Evolutionary conservation across 495 filamentous ascomycete genomes (phyloP), one percentile per base, ranked within the genome.

Genomic region (Annulohypoxylon maeteangense): DNA sequence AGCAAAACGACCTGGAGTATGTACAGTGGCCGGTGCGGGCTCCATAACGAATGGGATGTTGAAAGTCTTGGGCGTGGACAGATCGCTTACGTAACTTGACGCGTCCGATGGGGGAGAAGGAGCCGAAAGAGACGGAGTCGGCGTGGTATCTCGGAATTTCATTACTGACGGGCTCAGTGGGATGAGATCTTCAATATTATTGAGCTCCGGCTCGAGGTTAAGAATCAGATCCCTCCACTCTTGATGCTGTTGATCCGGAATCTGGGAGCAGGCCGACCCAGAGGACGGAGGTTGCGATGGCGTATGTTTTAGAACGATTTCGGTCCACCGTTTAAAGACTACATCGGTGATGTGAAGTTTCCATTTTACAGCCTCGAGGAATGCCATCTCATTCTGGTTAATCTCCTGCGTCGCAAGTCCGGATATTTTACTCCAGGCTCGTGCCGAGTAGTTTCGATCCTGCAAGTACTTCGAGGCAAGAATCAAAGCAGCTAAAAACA

Each of bases 341-440:
- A 88, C 85, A 67, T 97, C 93, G 0, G 93, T 89, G 71, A 99
- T 93, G 78, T 99, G 95, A 44, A 99, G 87, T 74, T 92, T 91
- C 95, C 95, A 99, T 71, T 93, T 89, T 60, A 99, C 92, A 11
- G 94, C 93, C 54, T 90, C 78, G 18, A 98, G 86, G 78, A 98
- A 99, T 44, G 93, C 90, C 83, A 97, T 91, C 81, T 99, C 95
- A 77, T 98, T 98, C 70, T 92, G 89, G 81, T 98, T 98, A 79
- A 99, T 97, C 81, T 99, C 95, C 32, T 86, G 80, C 0, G 92
- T 93, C 70, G 92, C 92, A 38, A 98, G 84, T 38, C 95, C 94
- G 20, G 95, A 98, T 57, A 99, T 98, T 83, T 96, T 98, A 78
- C 95, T 98, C 95, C 95, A 99, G 20, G 95, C 95, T 36, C 93